Evolutionary conservation across 2,329 filamentous ascomycete species (phyloP).

Genomic region (Madurella fahalii): DNA sequence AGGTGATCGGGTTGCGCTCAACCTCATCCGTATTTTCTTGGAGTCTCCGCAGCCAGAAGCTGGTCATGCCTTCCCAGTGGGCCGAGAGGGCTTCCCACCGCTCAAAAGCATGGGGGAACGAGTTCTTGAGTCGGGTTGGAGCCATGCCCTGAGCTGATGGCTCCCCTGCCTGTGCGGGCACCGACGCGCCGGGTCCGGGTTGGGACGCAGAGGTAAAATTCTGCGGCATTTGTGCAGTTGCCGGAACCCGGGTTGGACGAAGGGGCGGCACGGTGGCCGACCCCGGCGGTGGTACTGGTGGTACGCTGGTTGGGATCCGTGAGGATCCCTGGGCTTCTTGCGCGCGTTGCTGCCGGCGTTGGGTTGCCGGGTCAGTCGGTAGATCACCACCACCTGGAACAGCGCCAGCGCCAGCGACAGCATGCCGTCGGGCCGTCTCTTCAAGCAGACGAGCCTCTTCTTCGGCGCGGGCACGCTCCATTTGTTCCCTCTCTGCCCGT

Average conservation of each 20-base stretch:
- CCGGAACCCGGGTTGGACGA: constrained; percentile 25
- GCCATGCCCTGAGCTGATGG: constrained; percentile 30
- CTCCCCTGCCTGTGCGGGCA: constrained; percentile 30
- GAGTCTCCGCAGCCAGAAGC: constrained; percentile 92
- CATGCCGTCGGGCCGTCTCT: constrained; percentile 49
- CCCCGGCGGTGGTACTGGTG: constrained; percentile 16
- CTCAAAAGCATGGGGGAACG: constrained; percentile 95
- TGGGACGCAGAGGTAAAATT: constrained; percentile 17
- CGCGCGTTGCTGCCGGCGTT: constrained; percentile 34
- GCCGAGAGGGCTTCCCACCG: constrained; percentile 95
- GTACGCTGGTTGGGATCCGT: constrained; percentile 15
- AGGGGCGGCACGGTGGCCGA: constrained; percentile 20
- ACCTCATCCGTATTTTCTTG: constrained; percentile 88
- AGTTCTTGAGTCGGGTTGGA: constrained; percentile 52
- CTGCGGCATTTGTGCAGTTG: constrained; percentile 29
- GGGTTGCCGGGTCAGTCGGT: constrained; percentile 32
- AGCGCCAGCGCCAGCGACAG: constrained; percentile 44
- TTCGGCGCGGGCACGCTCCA: constrained; percentile 55
- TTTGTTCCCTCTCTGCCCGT: constrained; percentile 62
- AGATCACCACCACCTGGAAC: constrained; percentile 30
- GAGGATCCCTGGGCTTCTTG: constrained; percentile 24
- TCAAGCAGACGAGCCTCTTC: constrained; percentile 52
- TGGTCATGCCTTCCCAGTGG: constrained; percentile 95
- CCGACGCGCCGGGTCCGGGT: constrained; percentile 12
- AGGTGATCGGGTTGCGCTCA: constrained; percentile 73